Evolutionary conservation across 2,329 filamentous ascomycete genomes (phyloP).

Genomic region (Parastagonospora nodorum): DNA sequence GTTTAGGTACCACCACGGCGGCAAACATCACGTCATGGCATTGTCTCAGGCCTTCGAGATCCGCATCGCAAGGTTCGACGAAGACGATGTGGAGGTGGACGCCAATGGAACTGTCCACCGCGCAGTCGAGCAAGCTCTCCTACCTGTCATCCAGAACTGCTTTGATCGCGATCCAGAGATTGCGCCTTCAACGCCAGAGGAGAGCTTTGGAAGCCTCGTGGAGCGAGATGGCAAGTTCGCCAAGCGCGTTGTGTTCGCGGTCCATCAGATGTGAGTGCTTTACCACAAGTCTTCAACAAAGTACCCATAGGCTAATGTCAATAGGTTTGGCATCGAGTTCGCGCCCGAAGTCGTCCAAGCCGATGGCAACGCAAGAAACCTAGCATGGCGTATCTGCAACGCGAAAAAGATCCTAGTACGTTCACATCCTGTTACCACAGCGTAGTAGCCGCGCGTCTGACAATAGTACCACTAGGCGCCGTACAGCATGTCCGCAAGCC

Average conservation of each 20-base stretch:
- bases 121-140: slow-evolving; percentile 75
- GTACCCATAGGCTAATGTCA: neutral
- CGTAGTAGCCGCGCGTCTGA: slow-evolving; percentile 1
- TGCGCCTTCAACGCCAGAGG: slow-evolving; percentile 77
- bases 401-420: slow-evolving; percentile 92
- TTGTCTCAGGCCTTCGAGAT: slow-evolving; percentile 94
- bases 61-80: slow-evolving; percentile 78
- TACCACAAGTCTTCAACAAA: neutral
- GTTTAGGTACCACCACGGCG: slow-evolving; percentile 94
- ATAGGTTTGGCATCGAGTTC: slow-evolving; percentile 87
- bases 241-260: slow-evolving; percentile 87
- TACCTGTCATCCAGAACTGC: slow-evolving; percentile 88
- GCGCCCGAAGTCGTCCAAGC: slow-evolving; percentile 89
- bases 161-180: slow-evolving; percentile 91
- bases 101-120: slow-evolving; percentile 65
- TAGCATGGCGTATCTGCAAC: slow-evolving; percentile 94
- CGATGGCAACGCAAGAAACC: slow-evolving; percentile 85
- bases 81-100: slow-evolving; percentile 67
- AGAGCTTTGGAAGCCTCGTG: slow-evolving; percentile 82
- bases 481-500: slow-evolving; percentile 55
- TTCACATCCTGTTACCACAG: slow-evolving; percentile 20
- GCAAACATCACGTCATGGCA: slow-evolving; percentile 90
- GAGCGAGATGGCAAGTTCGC: slow-evolving; percentile 89
- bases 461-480: slow-evolving; percentile 43
- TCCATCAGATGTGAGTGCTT: slow-evolving; percentile 82